Evolutionary conservation across 2,329 filamentous ascomycete species (phyloP), one percentile per base, ranked within the genome.

Genomic region (Ophiosphaerella korrae): DNA sequence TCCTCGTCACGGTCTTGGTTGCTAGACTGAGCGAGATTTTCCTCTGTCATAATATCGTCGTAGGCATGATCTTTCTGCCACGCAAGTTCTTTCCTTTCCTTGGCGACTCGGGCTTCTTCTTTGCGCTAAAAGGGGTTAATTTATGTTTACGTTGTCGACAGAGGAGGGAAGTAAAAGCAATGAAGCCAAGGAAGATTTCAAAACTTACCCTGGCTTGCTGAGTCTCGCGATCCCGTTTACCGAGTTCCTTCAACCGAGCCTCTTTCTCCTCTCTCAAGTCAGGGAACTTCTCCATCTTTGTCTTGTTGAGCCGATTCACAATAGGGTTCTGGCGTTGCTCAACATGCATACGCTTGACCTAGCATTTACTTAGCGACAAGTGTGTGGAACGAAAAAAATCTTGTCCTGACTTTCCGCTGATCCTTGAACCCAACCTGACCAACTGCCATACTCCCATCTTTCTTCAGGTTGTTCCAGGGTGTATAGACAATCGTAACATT

Each of bases 51-150:
- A 46, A 97, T 75, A 40, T 96, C 92, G 70, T 97, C 94, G 74
- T 99, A 99, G 2, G 92, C 93, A 76, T 99, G 93, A n/a, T 96
- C 92, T 76, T 94, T 94, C 75, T 96, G 90, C 82, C 87, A 96
- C 74, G 95, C 95, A 76, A 93, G 84, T 75, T 95, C 88, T 74
- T 90, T 89, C 58, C 90, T 83, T 78, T 97, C 90, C 74, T 91
- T 88, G 42, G 86, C 84, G 40, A 92, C 72, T 33, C 80, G 79
- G 0, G 84, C 85, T 65, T 94, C 90, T 72, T 92, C 88, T 71
- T 92, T 92, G 75, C 84, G 88, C 88, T 90, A 46, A 21, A 21
- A 8, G 35, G 5, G 12, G 49, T 66, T 13, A 66, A 61, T 23
- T 29, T 13, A 18, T 7, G 3, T 5, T 23, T 7, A 36, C 40